These are phyloP conservation scores for Lactarius sp. DNA, from an alignment of 768 basidiomycete genomes.

Conservation along the genomic window DNA sequence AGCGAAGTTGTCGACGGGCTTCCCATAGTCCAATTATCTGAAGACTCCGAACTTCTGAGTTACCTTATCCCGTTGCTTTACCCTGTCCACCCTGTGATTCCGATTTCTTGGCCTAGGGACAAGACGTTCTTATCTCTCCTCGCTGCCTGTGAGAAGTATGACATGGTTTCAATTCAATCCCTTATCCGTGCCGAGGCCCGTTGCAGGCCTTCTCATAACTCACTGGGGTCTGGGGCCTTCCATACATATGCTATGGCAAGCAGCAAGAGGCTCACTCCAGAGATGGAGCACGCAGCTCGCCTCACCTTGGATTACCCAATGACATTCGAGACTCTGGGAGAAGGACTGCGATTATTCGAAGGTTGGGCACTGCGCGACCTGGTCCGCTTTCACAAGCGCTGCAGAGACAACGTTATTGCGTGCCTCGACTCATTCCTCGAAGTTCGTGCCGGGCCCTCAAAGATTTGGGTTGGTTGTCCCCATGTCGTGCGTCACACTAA, in stretches of 20 bases:
- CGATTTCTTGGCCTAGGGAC: not conserved
- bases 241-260: constrained; percentile 21
- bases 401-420: not conserved
- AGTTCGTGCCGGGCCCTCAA: not conserved
- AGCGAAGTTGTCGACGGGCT: not conserved
- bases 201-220: not conserved
- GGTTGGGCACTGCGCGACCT: constrained; percentile 3
- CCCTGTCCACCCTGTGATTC: not conserved
- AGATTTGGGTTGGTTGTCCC: constrained; percentile 5
- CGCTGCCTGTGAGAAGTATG: constrained; percentile 27
- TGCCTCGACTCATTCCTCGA: constrained; percentile 4
- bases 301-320: not conserved
- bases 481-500: not conserved
- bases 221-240: not conserved
- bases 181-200: not conserved
- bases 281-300: not conserved
- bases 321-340: constrained; percentile 5
- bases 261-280: not conserved
- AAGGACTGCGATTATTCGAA: not conserved
- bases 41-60: not conserved
- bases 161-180: constrained; percentile 18
- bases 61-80: not conserved
- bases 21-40: not conserved
- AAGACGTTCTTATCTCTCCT: constrained; percentile 10
- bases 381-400: not conserved